Evolutionary conservation across 192 early-diverging fungal species (phyloP).

Genomic region (Kappamyces sp.): DNA sequence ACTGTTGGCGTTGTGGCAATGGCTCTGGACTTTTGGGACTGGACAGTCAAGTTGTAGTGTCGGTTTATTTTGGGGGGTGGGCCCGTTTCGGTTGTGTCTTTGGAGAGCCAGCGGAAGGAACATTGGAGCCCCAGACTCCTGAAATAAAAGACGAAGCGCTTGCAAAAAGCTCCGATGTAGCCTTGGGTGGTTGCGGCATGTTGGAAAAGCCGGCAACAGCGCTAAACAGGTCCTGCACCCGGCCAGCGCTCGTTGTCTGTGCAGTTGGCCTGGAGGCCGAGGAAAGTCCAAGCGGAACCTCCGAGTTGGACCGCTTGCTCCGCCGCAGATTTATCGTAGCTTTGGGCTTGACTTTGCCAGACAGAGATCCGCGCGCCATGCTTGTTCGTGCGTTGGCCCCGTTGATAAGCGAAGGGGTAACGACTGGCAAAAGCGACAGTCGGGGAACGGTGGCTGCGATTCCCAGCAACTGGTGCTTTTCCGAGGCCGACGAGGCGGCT

Average conservation of each 20-base stretch:
- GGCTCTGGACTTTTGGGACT: no score
- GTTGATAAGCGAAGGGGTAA: background rate
- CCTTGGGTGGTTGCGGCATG: constrained; percentile 7
- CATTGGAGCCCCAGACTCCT: constrained; percentile 5
- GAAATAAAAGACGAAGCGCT: constrained; percentile 11
- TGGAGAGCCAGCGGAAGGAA: background rate
- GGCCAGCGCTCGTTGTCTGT: background rate
- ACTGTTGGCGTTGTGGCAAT: constrained; percentile 18
- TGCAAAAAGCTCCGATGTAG: constrained; percentile 1
- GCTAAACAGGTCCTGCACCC: constrained; percentile 7
- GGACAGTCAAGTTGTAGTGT: background rate
- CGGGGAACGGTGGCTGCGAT: no score
- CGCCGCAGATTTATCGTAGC: background rate
- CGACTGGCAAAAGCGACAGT: constrained; percentile 1
- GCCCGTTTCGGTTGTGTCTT: background rate
- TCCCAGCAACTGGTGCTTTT: no score
- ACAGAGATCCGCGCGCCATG: background rate
- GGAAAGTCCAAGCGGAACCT: constrained; percentile 1
- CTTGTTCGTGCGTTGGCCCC: background rate
- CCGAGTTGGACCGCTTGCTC: background rate
- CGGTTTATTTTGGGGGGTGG: background rate
- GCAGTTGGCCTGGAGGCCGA: background rate
- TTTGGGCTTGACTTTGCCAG: background rate
- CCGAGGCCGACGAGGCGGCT: no score
- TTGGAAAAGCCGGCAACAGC: constrained; percentile 12